These are phyloP conservation scores for Pseudogymnoascus sp. DNA, from an alignment of 2,329 filamentous ascomycete species.

Conservation along the genomic window DNA sequence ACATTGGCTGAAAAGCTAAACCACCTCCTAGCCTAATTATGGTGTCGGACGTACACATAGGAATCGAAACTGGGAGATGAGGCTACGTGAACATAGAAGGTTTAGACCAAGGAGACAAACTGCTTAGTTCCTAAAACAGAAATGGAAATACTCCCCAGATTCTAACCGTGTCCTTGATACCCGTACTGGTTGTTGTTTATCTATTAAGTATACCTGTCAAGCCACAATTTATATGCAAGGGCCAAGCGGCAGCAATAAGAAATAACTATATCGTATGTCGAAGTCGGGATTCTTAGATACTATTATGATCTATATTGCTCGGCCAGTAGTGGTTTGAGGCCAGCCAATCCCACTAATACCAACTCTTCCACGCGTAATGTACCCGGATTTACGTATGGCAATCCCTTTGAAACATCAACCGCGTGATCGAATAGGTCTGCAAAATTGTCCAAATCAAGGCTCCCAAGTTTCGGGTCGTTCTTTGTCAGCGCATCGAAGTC, in stretches of 20 bases:
- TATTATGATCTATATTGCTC: neutral
- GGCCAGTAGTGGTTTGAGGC: neutral
- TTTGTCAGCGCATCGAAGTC: conserved; percentile 69
- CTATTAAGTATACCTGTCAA: too few relatives aligned
- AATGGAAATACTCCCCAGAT: too few relatives aligned
- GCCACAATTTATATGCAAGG: too few relatives aligned
- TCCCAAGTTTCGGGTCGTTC: conserved; percentile 48
- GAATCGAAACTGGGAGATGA: too few relatives aligned
- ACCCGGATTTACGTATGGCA: neutral
- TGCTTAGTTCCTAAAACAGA: too few relatives aligned
- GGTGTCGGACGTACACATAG: too few relatives aligned
- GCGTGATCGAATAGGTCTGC: conserved; percentile 74
- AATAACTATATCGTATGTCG: too few relatives aligned
- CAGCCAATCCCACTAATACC: neutral
- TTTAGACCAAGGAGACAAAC: too few relatives aligned
- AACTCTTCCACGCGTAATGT: neutral
- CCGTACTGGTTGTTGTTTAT: too few relatives aligned
- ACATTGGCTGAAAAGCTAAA: neutral
- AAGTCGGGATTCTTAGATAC: neutral
- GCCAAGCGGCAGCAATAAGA: too few relatives aligned
- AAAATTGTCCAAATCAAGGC: conserved; percentile 49
- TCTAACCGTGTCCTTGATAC: too few relatives aligned
- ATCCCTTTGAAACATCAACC: conserved; percentile 52
- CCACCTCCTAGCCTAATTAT: neutral
- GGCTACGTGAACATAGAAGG: too few relatives aligned